Conservation (phyloP, 148 eudicot genomes). For the Vaccinium myrtillus region DNA sequence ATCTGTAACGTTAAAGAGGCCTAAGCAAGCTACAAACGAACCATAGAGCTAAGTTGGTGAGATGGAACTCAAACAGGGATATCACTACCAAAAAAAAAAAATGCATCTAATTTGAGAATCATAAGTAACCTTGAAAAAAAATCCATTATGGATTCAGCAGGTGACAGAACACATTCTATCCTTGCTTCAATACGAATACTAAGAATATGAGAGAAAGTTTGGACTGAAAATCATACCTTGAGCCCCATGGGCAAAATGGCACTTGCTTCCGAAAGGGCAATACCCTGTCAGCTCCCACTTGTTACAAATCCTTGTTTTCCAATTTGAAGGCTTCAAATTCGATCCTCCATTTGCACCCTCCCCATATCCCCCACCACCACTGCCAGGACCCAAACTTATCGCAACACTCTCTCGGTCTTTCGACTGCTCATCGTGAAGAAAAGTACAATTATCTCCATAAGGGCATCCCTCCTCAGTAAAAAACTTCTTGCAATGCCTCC, state of each 20-base stretch:
- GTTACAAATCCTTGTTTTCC: slow-evolving; percentile 97
- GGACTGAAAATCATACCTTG: slow-evolving; percentile 34
- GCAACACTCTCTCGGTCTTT: slow-evolving; percentile 75
- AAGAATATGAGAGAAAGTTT: not conserved
- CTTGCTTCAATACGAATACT: not conserved
- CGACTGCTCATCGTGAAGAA: slow-evolving; percentile 92
- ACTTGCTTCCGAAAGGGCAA: slow-evolving; percentile 97
- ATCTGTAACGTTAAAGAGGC: not conserved
- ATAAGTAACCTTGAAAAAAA: not conserved
- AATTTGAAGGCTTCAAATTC: slow-evolving; percentile 76
- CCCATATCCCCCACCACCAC: slow-evolving; percentile 40
- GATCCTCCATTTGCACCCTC: slow-evolving; percentile 24
- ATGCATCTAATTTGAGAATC: not conserved
- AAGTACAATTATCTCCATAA: slow-evolving; percentile 84
- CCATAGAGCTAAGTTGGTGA: not conserved
- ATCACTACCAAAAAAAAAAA: not conserved
- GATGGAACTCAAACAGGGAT: not conserved
- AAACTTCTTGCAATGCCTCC: slow-evolving; percentile 89
- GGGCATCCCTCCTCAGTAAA: slow-evolving; percentile 94
- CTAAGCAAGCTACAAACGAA: not conserved
- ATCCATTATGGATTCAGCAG: not conserved
- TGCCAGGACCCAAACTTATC: slow-evolving; percentile 52
- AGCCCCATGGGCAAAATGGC: slow-evolving; percentile 86
- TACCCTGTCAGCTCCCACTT: slow-evolving; percentile 95
- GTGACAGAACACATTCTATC: not conserved